Evolutionary conservation across 441 rosid genomes (phyloP), one percentile per base, ranked within the genome.

Genomic region (Eruca vesicaria): DNA sequence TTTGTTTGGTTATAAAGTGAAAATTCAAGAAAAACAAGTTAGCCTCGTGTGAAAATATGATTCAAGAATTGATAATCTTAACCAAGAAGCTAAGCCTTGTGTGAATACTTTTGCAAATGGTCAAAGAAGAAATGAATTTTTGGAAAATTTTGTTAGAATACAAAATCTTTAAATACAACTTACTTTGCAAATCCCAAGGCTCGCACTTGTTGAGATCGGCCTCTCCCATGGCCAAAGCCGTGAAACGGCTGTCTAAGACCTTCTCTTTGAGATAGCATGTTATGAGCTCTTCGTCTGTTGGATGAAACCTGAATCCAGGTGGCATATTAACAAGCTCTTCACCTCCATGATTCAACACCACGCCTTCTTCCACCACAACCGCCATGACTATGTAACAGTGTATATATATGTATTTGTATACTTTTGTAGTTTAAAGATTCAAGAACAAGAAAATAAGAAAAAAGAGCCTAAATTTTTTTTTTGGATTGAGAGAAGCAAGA

Each of bases 101-200:
- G 55, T 71, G 68, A 71, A 71, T 21, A 14, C 35, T 61, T 50
- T 11, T 71, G 33, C 55, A 52, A 48, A 60, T 62, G 61, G 68
- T 71, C 53, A 76, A 69, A 76, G 16, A 69, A 28, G 48, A 50
- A 18, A 0, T 9, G 48, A 61, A 68, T 7, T 10, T 43, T 43
- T 16, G 5, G 61, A 35, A 60, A 66, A 41, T 11, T 2, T 9
- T 56, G 2, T 45, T 35, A n/a, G 65, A 38, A 14, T 26, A 20
- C n/a, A n/a, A n/a, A n/a, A n/a, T n/a, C n/a, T n/a, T n/a, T n/a
- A n/a, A n/a, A n/a, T 19, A n/a, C 20, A 1, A 56, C 89, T 84
- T 84, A 94, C 98, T 81, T 0, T 90, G 98, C 74, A 94, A 79
- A 75, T 93, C 92, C 98, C 98, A 93, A 4, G 98, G 98, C 81